Conservation (phyloP, 495 filamentous ascomycete genomes). For the Cairneyella variabilis region DNA sequence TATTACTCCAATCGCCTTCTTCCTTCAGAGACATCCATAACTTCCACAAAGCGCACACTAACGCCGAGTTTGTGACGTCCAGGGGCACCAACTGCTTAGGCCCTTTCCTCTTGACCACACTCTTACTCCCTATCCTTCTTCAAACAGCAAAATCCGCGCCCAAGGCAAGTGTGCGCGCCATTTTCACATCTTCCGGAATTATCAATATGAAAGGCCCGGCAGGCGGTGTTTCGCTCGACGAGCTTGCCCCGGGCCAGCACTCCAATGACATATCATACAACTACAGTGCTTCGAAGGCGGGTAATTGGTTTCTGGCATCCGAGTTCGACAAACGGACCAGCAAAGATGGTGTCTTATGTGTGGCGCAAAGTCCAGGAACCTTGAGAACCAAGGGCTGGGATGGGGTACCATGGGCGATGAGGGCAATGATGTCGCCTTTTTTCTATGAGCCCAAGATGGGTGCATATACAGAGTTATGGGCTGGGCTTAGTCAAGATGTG, state of each 20-base stretch:
- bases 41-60: no score
- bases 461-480: slow-evolving; percentile 27
- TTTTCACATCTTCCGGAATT: slow-evolving; percentile 34
- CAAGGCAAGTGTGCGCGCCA: slow-evolving; percentile 34
- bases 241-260: slow-evolving; percentile 20
- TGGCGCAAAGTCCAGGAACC: slow-evolving; percentile 14
- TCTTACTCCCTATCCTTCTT: slow-evolving; percentile 42
- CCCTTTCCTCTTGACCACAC: slow-evolving; percentile 39
- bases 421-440: not conserved
- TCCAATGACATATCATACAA: not conserved
- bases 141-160: slow-evolving; percentile 30
- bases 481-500: slow-evolving; percentile 32
- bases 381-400: slow-evolving; percentile 7
- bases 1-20: no score
- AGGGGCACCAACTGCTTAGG: slow-evolving; percentile 39
- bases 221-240: slow-evolving; percentile 29
- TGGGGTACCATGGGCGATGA: not conserved
- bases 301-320: slow-evolving; percentile 31
- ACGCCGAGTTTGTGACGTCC: no score
- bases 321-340: slow-evolving; percentile 23
- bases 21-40: no score
- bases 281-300: slow-evolving; percentile 32
- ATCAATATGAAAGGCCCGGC: slow-evolving; percentile 25
- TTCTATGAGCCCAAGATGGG: slow-evolving; percentile 7
- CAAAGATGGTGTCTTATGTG: slow-evolving; percentile 5